Base-by-base conservation (phyloP, 2,329 filamentous ascomycete genomes). In the Sarocladium kiliense region DNA sequence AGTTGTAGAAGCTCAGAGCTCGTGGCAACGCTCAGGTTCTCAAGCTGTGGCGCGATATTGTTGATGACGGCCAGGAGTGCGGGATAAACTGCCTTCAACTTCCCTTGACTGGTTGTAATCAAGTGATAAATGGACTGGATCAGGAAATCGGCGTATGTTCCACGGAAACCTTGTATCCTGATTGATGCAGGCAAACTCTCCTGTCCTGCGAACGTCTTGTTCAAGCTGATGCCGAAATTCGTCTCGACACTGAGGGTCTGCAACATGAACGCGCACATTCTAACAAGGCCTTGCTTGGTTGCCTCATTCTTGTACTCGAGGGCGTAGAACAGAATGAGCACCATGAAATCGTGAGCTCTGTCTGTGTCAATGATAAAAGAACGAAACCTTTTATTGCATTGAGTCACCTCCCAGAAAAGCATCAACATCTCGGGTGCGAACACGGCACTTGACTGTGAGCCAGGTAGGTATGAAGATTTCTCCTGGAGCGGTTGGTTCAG, bases 301-400 rank as follows among this genome's bases (percentile, higher is more conserved):
- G 88, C 76, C 65, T 97, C 93, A 41, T 85, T 82, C 66, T 91
- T 91, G 69, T 94, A 88, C 67, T 96, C 91, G 47, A 96, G 84
- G 3, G 92, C 91, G 68, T 97, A 97, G 72, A 95, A 99, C 3
- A 97, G 75, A 39, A 95, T 85, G 19, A 97, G 77, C 12, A 97
- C 84, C 53, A 97, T 80, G 70, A 97, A 97, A 68, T 99, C 94
- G 65, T 97, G 90, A 0, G 89, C 90, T 54, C 93, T 81, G 66
- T 94, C 91, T 0, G 94, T 97, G 63, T 99, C 94, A 59, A 97
- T 93, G 64, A 99, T 94, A 71, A 97, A 99, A 1, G 91, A 91
- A 30, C 94, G 82, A 73, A 99, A 99, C 57, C 93, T 83, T 73
- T 96, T 97, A 73, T 99, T 99, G 79, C 93, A 97, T 71, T 99